Base-by-base conservation (phyloP, 345 rosid genomes). In the Citrus cavaleriei region DNA sequence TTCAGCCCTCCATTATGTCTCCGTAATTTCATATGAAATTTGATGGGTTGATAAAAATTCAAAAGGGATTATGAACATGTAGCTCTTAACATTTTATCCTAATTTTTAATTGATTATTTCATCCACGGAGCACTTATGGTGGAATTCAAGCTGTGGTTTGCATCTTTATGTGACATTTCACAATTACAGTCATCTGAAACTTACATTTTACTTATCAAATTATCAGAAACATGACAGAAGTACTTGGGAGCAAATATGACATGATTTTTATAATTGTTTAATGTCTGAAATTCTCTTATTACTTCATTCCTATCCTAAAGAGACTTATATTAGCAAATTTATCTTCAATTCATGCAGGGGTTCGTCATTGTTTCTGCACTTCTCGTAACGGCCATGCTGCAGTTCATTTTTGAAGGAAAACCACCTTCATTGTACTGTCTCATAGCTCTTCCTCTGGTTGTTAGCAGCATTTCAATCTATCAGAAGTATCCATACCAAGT, bases 291-390 rank as follows among this genome's bases (percentile, higher is more conserved):
- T 42, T 35, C 46, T 42, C 12, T 54, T 4, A 8, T 54, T 54
- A 75, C 10, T 73, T 18, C n/a, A 49, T 69, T 55, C 46, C 57
- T 55, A 9, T 19, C 13, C 22, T 19, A 28, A 72, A n/a, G 37
- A 22, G 37, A 7, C 27, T 67, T 10, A 75, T 6, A 46, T 30
- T 38, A 42, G 6, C 30, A 62, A 70, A 66, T 34, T 54, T 58
- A 80, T 75, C 19, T 38, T 34, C 38, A 37, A 66, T 78, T 34
- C 7, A 10, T 83, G 80, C 93, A 93, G 98, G 99, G 99, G 19
- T 96, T 96, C 81, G 98, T 96, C 81, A 94, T 92, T 79, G 98
- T 96, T 34, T 96, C 95, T 1, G 98, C 99, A 22, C 94, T 96
- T 68, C 91, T 96, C 1, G 98, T 94, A 38, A 96, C 98, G 0